phyloP scores from a whole-genome alignment of 345 rosid genomes.

The Corchorus olitorius region DNA sequence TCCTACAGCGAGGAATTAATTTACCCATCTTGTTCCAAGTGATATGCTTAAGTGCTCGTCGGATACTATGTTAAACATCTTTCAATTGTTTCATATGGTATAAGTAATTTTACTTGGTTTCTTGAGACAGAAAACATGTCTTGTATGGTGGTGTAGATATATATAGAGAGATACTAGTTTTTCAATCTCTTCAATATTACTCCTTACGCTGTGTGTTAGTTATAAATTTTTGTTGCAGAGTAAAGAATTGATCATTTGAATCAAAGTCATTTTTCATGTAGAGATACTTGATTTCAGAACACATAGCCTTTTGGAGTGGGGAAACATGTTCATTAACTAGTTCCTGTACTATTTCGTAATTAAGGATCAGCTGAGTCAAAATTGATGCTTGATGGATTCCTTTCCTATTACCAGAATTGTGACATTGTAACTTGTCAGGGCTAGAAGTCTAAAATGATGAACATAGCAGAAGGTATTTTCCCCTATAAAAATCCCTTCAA shows the following conservation, averaged over 20 bases:
- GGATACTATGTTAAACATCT: neutral
- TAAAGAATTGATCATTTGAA: neutral
- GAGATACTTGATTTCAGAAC: too few species aligned
- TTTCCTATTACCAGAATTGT: neutral
- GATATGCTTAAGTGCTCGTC: neutral
- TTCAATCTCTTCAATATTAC: neutral
- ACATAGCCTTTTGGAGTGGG: neutral
- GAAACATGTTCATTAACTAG: neutral
- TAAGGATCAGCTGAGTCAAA: neutral
- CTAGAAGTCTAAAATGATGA: neutral
- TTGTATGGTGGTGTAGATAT: neutral
- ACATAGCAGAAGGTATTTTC: neutral
- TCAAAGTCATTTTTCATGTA: neutral
- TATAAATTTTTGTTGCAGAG: neutral
- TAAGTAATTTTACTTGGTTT: neutral
- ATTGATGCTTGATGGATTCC: slow-evolving; percentile 8
- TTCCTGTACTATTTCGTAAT: neutral
- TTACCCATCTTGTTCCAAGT: neutral
- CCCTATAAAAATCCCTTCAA: neutral
- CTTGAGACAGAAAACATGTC: neutral
- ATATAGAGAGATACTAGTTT: neutral
- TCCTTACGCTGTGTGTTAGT: neutral
- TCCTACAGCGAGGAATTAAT: neutral
- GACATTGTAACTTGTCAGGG: neutral
- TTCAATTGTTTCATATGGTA: neutral